A percentile compares a stretch with the other conserved stretches of the same genome.
Evolutionary conservation across 2,329 filamentous ascomycete genomes (phyloP).

Genomic region (Cercospora sp.): DNA sequence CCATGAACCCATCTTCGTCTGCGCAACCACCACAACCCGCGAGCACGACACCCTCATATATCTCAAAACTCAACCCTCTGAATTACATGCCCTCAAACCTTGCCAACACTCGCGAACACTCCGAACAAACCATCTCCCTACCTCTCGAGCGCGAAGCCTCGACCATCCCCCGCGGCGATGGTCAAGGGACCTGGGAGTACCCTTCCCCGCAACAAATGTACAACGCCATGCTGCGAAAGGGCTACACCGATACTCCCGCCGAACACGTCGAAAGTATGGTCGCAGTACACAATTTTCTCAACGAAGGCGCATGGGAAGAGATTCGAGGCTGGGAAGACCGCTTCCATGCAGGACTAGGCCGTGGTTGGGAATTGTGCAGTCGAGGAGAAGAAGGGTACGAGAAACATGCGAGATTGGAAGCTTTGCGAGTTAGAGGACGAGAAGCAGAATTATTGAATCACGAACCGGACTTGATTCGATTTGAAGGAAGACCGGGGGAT

Average conservation of each 20-base stretch:
- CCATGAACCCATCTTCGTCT: constrained; percentile 34
- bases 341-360: constrained; percentile 71
- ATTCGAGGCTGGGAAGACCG: constrained; percentile 91
- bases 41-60: constrained; percentile 48
- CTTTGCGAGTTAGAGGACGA: constrained; percentile 24
- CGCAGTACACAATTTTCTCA: constrained; percentile 94
- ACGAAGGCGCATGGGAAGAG: constrained; percentile 95
- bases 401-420: constrained; percentile 30
- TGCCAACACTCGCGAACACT: constrained; percentile 70
- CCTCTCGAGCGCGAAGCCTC: constrained; percentile 80
- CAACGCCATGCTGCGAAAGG: constrained; percentile 94
- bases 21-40: constrained; percentile 27
- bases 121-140: constrained; percentile 70
- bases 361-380: constrained; percentile 38
- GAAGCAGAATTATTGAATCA: constrained; percentile 39
- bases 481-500: constrained; percentile 85
- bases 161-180: constrained; percentile 84
- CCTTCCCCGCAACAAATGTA: constrained; percentile 99
- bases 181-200: constrained; percentile 87
- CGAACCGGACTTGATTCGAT: constrained; percentile 75
- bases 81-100: constrained; percentile 91
- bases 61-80: constrained; percentile 71
- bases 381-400: constrained; percentile 39
- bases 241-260: constrained; percentile 89
- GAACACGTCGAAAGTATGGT: constrained; percentile 97